These are phyloP conservation scores for Wickerhamiella dianesei DNA, from an alignment of 805 yeast genomes.

Conservation along the genomic window DNA sequence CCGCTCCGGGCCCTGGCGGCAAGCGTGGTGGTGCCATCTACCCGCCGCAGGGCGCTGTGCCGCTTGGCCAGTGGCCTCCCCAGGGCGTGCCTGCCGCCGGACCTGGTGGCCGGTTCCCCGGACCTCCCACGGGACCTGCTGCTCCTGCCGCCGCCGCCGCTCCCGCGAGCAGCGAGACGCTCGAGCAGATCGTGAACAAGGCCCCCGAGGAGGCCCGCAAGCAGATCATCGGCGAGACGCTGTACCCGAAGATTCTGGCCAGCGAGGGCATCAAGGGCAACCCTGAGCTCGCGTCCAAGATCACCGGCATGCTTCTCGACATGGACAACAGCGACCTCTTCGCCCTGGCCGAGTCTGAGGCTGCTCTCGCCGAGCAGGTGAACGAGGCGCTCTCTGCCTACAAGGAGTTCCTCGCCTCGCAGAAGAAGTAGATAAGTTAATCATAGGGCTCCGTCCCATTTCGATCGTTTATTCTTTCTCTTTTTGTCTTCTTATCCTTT, in stretches of 20 bases:
- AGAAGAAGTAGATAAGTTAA: conserved; percentile 23
- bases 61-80: conserved; percentile 28
- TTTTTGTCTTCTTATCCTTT: background rate
- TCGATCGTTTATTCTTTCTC: background rate
- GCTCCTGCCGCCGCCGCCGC: conserved; percentile 22
- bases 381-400: conserved; percentile 91
- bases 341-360: conserved; percentile 80
- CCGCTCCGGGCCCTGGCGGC: conserved; percentile 23
- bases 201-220: conserved; percentile 75
- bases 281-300: conserved; percentile 93
- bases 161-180: conserved; percentile 24
- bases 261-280: conserved; percentile 69
- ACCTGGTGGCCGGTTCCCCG: conserved; percentile 36
- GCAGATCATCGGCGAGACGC: conserved; percentile 95
- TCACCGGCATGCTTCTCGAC: conserved; percentile 97
- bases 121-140: conserved; percentile 17
- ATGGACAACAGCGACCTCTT: conserved; percentile 85
- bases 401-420: conserved; percentile 63
- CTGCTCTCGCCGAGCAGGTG: conserved; percentile 76
- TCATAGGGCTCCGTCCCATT: no score
- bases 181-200: conserved; percentile 54
- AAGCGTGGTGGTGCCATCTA: conserved; percentile 12
- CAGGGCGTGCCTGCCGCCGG: conserved; percentile 13
- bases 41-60: conserved; percentile 18
- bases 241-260: conserved; percentile 82